These are phyloP conservation scores for Pleurotus eryngii DNA, from an alignment of 768 basidiomycete species.

Conservation along the genomic window DNA sequence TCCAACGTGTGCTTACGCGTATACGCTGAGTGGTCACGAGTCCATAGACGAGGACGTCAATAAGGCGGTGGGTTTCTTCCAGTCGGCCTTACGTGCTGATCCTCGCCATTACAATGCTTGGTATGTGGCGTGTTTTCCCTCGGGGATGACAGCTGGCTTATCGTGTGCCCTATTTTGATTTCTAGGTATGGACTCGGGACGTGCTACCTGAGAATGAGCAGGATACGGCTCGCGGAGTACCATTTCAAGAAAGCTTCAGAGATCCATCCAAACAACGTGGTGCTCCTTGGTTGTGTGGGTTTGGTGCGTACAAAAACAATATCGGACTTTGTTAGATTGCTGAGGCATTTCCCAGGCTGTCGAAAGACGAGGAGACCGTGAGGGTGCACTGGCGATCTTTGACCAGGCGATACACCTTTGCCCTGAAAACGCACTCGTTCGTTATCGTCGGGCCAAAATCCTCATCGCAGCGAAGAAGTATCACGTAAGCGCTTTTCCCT, in stretches of 20 bases:
- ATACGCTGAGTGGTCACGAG: slow-evolving; percentile 96
- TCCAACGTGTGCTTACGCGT: slow-evolving; percentile 90
- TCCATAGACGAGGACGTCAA: slow-evolving; percentile 94
- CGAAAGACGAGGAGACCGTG: slow-evolving; percentile 78
- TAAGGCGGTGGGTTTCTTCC: slow-evolving; percentile 87
- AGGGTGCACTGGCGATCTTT: slow-evolving; percentile 74
- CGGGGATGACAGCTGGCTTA: slow-evolving; percentile 20
- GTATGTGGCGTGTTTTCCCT: slow-evolving; percentile 47
- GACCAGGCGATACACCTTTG: slow-evolving; percentile 75
- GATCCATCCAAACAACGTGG: slow-evolving; percentile 93
- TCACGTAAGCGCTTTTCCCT: slow-evolving; percentile 50
- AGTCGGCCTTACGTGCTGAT: slow-evolving; percentile 88
- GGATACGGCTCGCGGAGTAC: slow-evolving; percentile 90
- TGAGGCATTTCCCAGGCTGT: slow-evolving; percentile 58
- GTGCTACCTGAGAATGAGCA: slow-evolving; percentile 93
- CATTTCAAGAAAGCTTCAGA: slow-evolving; percentile 90
- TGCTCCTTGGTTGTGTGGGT: slow-evolving; percentile 94
- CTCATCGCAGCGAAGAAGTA: slow-evolving; percentile 82
- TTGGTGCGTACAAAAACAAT: slow-evolving; percentile 61
- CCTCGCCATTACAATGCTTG: slow-evolving; percentile 96
- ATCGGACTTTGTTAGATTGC: slow-evolving; percentile 18
- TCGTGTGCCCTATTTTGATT: slow-evolving; percentile 24
- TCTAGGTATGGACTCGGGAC: slow-evolving; percentile 97
- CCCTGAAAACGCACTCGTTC: slow-evolving; percentile 88
- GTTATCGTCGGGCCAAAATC: slow-evolving; percentile 92